Percentiles rank a stretch among this genome's conserved stretches.
Evolutionary conservation across 176 grass and related monocot species (phyloP).

Genomic region (Rhipidocladum racemiflorum): DNA sequence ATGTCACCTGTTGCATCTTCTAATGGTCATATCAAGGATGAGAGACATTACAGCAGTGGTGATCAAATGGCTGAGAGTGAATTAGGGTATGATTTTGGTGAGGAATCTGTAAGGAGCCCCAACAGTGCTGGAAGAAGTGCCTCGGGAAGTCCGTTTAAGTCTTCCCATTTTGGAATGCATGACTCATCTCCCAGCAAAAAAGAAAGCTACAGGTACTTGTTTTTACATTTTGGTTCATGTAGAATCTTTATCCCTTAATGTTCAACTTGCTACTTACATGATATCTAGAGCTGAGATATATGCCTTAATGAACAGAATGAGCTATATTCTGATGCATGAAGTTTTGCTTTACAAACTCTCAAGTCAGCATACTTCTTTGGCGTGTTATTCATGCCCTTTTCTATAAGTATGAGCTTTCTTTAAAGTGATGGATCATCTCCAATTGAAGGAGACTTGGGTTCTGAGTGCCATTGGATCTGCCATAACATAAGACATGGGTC

Average conservation of each 20-base stretch:
- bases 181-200: slow-evolving; percentile 69
- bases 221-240: background rate
- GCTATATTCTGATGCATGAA: background rate
- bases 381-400: background rate
- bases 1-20: slow-evolving; percentile 75
- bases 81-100: slow-evolving; percentile 76
- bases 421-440: background rate
- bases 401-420: background rate
- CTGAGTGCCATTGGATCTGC: background rate
- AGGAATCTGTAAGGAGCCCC: slow-evolving; percentile 70
- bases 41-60: slow-evolving; percentile 43
- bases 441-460: background rate
- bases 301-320: slow-evolving; percentile 7
- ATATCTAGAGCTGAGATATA: background rate
- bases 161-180: slow-evolving; percentile 53
- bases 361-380: background rate
- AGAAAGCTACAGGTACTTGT: slow-evolving; percentile 71
- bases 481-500: background rate
- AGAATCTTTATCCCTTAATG: background rate
- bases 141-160: slow-evolving; percentile 80
- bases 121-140: slow-evolving; percentile 75
- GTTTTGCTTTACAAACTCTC: background rate
- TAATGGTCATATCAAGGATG: slow-evolving; percentile 65
- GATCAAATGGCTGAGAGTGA: slow-evolving; percentile 58
- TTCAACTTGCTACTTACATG: background rate